Base-by-base conservation (phyloP, 495 filamentous ascomycete species). In the Penicillium atrosanguineum region DNA sequence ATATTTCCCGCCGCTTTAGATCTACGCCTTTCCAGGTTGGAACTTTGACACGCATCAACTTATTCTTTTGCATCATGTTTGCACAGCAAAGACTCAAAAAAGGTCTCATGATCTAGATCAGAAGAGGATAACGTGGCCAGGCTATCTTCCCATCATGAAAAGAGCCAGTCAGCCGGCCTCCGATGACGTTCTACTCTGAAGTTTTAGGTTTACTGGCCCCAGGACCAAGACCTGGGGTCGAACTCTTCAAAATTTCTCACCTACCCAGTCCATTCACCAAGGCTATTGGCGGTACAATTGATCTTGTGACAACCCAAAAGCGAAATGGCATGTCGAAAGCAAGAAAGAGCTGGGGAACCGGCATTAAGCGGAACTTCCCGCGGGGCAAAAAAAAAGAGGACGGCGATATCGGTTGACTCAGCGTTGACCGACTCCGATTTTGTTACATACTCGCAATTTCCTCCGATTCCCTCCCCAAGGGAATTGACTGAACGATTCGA, bases 381-480 rank as follows among this genome's bases (percentile, higher is more conserved):
- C 50, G 53, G 58, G 56, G 50, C 51, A 52, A 62, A 61, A 60
- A 46, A 51, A n/a, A n/a, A 44, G 21, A n/a, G 37, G 26, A 44
- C 46, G 15, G 64, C 64, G 64, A 65, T 60, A 65, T 65, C 61
- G 64, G 63, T 64, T 64, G 64, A 67, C 53, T 67, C 64, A 67
- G 61, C 61, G 28, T 44, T n/a, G 23, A n/a, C 9, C 49, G 47
- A 57, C 39, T 41, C 21, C 39, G 29, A 47, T 44, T 46, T 44
- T 40, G 42, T 39, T 29, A 20, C 44, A 50, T 52, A 56, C 42
- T 44, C 50, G 38, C 15, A 19, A 19, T 50, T 44, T 18, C 23
- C 46, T 42, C 48, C 57, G 25, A 41, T 28, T 8, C 19, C 23
- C 36, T 44, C 19, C 19, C 14, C 6, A 4, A 20, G 16, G 18